These are phyloP conservation scores for Fagopyrum homotropicum DNA, from an alignment of 148 eudicot species.

Conservation along the genomic window DNA sequence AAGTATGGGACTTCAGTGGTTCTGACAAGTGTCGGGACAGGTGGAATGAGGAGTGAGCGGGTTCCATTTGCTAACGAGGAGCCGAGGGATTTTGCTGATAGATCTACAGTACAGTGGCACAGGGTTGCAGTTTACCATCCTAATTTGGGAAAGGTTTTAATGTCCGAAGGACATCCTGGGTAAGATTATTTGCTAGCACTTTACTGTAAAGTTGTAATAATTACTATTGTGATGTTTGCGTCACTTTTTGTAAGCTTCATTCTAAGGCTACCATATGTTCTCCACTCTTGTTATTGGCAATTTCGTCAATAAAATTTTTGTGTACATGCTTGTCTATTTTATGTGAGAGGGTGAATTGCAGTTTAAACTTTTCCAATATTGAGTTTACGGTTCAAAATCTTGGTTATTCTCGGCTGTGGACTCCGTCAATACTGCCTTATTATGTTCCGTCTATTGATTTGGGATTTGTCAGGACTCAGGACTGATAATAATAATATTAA, in stretches of 20 bases:
- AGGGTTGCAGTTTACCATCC: slow-evolving; percentile 73
- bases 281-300: neutral
- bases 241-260: neutral
- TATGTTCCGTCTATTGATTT: neutral
- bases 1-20: slow-evolving; percentile 58
- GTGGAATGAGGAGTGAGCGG: slow-evolving; percentile 84
- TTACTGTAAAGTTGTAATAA: neutral
- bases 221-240: neutral
- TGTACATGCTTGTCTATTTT: neutral
- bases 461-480: neutral
- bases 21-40: slow-evolving; percentile 65
- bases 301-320: neutral
- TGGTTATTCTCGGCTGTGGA: neutral
- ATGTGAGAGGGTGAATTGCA: neutral
- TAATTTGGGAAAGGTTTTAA: slow-evolving; percentile 41
- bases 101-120: slow-evolving; percentile 90
- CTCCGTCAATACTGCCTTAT: neutral
- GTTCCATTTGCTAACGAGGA: slow-evolving; percentile 76
- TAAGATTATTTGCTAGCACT: slow-evolving; percentile 20
- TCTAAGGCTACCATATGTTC: neutral
- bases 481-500: neutral
- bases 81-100: slow-evolving; percentile 80
- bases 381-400: neutral
- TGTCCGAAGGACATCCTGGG: slow-evolving; percentile 70
- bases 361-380: neutral